These are phyloP conservation scores for Leccinum aurantiacum DNA, from an alignment of 768 basidiomycete species.

Conservation along the genomic window DNA sequence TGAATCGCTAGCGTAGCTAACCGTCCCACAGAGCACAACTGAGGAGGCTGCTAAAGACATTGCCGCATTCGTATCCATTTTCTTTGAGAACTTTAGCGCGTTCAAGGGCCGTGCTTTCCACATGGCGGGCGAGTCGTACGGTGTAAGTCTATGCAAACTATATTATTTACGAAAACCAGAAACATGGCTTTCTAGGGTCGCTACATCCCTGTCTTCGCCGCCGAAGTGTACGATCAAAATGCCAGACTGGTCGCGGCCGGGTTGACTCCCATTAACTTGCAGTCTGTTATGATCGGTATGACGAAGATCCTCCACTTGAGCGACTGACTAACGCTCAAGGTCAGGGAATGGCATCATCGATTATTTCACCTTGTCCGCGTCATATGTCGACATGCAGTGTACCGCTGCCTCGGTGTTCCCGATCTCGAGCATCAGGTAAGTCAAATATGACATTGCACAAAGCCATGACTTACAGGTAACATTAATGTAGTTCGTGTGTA, in stretches of 20 bases:
- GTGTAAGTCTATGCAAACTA: conserved; percentile 28
- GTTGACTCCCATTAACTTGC: conserved; percentile 48
- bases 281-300: conserved; percentile 50
- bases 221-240: conserved; percentile 51
- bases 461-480: not conserved
- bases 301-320: not conserved
- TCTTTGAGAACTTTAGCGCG: conserved; percentile 70
- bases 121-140: conserved; percentile 60
- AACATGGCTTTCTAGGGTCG: conserved; percentile 39
- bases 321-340: not conserved
- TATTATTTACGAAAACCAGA: not conserved
- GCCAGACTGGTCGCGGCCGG: conserved; percentile 41
- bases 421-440: conserved; percentile 38
- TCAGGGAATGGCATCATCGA: conserved; percentile 47
- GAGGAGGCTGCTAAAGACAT: conserved; percentile 71
- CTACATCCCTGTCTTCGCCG: conserved; percentile 51
- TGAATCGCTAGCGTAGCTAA: not conserved
- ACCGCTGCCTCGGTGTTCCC: conserved; percentile 49
- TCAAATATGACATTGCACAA: not conserved
- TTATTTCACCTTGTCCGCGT: conserved; percentile 36
- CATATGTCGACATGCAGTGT: conserved; percentile 58
- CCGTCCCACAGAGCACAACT: conserved; percentile 47
- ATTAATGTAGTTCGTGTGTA: conserved; percentile 34
- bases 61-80: conserved; percentile 67
- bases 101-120: conserved; percentile 69